phyloP scores from a whole-genome alignment of 441 rosid genomes.

The Gossypium lobatum region DNA sequence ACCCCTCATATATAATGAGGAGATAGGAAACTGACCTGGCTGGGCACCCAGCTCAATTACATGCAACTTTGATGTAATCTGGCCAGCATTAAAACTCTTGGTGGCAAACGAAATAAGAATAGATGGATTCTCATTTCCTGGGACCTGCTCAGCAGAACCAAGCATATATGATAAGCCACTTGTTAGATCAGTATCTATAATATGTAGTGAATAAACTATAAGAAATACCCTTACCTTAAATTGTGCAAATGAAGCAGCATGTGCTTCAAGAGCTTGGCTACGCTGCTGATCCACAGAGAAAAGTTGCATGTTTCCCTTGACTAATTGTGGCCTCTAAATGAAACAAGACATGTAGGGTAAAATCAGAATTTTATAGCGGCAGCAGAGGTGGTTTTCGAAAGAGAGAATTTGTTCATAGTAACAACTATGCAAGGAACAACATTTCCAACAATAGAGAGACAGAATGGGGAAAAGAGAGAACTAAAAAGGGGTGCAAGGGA shows the following conservation, averaged over 20 bases:
- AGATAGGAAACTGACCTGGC: slow-evolving; percentile 48
- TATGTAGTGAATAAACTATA: neutral
- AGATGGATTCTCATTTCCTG: slow-evolving; percentile 94
- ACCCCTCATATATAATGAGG: neutral
- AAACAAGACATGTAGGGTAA: slow-evolving; percentile 9
- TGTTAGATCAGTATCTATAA: neutral
- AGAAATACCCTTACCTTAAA: slow-evolving; percentile 49
- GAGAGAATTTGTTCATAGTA: neutral
- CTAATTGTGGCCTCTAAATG: slow-evolving; percentile 82
- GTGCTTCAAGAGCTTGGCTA: slow-evolving; percentile 99
- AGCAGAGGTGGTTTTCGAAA: neutral
- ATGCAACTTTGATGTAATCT: slow-evolving; percentile 84
- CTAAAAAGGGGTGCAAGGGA: neutral
- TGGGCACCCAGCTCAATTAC: slow-evolving; percentile 98
- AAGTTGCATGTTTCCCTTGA: slow-evolving; percentile 98
- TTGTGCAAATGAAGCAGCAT: slow-evolving; percentile 97
- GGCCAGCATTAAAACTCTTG: slow-evolving; percentile 86
- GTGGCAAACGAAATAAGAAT: slow-evolving; percentile 87
- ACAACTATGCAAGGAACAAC: neutral
- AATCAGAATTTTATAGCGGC: neutral
- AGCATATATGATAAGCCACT: neutral
- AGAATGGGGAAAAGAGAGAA: neutral
- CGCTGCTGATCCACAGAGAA: slow-evolving; percentile 98
- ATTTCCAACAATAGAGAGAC: neutral
- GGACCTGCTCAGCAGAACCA: slow-evolving; percentile 44